Conservation (phyloP, 2,329 filamentous ascomycete genomes). For the Talaromyces sp. region DNA sequence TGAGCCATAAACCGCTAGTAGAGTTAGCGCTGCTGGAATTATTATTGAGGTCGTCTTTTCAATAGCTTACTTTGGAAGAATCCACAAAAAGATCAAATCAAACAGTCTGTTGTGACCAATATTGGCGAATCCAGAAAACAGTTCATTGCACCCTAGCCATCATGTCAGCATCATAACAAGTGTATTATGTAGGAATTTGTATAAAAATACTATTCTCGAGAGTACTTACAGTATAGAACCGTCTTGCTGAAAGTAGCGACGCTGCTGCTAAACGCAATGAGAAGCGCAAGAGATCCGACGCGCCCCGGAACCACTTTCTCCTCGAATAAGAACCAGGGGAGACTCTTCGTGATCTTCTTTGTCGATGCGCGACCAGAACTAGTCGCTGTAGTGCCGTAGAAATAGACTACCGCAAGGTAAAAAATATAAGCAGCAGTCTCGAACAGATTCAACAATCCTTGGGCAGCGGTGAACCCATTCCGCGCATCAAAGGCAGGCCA, state of each 20-base stretch:
- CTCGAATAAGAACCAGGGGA: conserved; percentile 45
- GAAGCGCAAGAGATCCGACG: conserved; percentile 52
- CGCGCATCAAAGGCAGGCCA: conserved; percentile 64
- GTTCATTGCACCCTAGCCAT: conserved; percentile 54
- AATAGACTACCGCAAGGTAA: conserved; percentile 57
- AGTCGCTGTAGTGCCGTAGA: conserved; percentile 36
- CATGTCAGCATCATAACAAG: neutral
- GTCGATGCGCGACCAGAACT: conserved; percentile 22
- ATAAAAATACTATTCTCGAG: neutral
- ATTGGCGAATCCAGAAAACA: conserved; percentile 58
- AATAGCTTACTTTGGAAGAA: conserved; percentile 61
- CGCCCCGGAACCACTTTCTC: conserved; percentile 52
- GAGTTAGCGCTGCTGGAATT: neutral
- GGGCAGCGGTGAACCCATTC: conserved; percentile 75
- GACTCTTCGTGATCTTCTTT: conserved; percentile 31
- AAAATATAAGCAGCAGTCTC: conserved; percentile 64
- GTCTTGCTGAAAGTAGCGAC: conserved; percentile 68
- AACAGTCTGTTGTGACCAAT: conserved; percentile 59
- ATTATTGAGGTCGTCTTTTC: neutral
- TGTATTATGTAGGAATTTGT: too few species aligned
- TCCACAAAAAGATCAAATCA: conserved; percentile 58
- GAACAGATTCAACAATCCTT: conserved; percentile 64
- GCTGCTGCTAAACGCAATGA: conserved; percentile 58
- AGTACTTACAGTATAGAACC: conserved; percentile 59
- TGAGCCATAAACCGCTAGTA: conserved; percentile 59